Base-by-base conservation (phyloP, 2,329 filamentous ascomycete species). In the Chaetomium strumarium region DNA sequence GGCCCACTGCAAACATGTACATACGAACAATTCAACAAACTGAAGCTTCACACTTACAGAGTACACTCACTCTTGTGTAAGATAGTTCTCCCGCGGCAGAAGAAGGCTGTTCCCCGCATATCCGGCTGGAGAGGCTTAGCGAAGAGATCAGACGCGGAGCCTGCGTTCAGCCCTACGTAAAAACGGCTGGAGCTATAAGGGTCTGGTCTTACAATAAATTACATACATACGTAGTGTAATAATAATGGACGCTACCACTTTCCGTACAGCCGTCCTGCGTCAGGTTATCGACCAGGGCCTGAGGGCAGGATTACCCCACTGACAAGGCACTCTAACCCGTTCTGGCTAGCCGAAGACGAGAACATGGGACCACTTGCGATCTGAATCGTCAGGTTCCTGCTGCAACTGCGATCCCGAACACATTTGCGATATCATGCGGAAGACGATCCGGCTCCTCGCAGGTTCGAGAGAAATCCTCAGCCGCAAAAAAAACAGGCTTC, bases 331-430 rank as follows among this genome's bases (percentile, higher is more conserved):
- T 13, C 39, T 43, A 14, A 24, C 43, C 47, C 19, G 6, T 42
- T 50, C 20, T 13, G 38, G 46, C 54, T 52, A 41, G 50, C 29
- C 12, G 9, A 13, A 31, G 33, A 14, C 31, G 14, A 33, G 13
- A 34, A 16, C 34, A 57, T 57, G 49, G 55, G 42, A 42, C 55
- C 55, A 57, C 43, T 52, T 55, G 36, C 34, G 33, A 48, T 33
- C 46, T 41, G 13, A 38, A 55, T 57, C 55, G 37, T 42, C 40
- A 48, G 55, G 49, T 57, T 47, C 37, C 41, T 42, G 44, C 46
- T 33, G 31, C 53, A 47, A 31, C 31, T 48, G 46, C 37, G 48
- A 48, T 42, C 38, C n/a, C 17, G 42, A 44, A 20, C 29, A 38
- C 49, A 36, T 41, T 39, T 38, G 13, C 30, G 47, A 34, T 51